These are phyloP conservation scores for Begonia peltatifolia DNA, from an alignment of 306 rosid genomes.

Conservation along the genomic window DNA sequence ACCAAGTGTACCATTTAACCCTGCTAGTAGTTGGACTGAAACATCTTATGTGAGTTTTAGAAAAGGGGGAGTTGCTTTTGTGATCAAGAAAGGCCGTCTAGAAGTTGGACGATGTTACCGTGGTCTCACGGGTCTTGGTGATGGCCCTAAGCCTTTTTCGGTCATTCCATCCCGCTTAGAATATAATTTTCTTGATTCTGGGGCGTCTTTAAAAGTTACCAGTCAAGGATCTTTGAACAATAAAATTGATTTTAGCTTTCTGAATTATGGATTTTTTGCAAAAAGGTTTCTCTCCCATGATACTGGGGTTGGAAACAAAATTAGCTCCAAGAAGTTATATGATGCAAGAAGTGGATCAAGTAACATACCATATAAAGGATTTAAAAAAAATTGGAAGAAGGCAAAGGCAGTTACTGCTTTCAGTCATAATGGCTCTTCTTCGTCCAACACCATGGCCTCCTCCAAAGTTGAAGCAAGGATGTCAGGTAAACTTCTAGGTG, in stretches of 20 bases:
- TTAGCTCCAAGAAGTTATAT: conserved; percentile 7
- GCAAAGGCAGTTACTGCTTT: conserved; percentile 19
- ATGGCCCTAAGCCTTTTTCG: conserved; percentile 12
- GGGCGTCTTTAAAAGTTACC: conserved; percentile 15
- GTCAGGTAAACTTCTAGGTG: conserved; percentile 14
- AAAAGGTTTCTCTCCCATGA: conserved; percentile 38
- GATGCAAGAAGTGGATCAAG: conserved; percentile 9
- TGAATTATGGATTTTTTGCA: conserved; percentile 16
- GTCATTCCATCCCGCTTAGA: conserved; percentile 7
- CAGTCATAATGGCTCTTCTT: conserved; percentile 13
- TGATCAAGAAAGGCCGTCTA: conserved; percentile 7
- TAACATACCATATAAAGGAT: conserved; percentile 4
- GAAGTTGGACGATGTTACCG: conserved; percentile 9
- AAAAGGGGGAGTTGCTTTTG: conserved; percentile 15
- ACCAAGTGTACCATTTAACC: conserved; percentile 14
- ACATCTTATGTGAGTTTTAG: conserved; percentile 21
- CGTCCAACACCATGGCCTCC: conserved; percentile 14
- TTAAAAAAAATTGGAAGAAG: conserved; percentile 19
- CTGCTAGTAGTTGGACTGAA: conserved; percentile 14
- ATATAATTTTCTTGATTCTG: conserved; percentile 7
- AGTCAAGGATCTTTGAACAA: conserved; percentile 11
- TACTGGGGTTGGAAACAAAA: conserved; percentile 7
- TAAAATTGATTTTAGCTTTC: conserved; percentile 8
- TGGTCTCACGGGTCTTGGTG: conserved; percentile 9
- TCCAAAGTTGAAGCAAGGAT: conserved; percentile 12